Evolutionary conservation across 768 basidiomycete species (phyloP).

Genomic region (Mycena olivaceomarginata): DNA sequence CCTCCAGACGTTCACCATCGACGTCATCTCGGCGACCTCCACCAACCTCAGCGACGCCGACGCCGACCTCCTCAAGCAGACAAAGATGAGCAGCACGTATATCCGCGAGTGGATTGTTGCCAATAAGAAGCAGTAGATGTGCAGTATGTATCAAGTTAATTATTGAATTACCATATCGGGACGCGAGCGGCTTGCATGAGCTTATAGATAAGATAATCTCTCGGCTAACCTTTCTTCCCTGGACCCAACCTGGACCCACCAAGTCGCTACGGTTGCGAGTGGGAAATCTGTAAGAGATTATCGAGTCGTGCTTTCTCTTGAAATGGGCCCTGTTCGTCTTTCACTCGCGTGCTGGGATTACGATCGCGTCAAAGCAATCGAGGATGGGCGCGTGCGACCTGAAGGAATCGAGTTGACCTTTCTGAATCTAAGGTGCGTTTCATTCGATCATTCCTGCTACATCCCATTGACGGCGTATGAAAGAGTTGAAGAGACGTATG

Average conservation of each 20-base stretch:
- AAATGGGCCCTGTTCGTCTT: conserved; percentile 41
- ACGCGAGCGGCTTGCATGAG: neutral
- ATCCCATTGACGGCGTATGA: neutral
- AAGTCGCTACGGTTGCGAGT: neutral
- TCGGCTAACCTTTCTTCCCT: no score
- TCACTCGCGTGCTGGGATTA: conserved; percentile 47
- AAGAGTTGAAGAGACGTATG: conserved; percentile 43
- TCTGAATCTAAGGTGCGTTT: conserved; percentile 36
- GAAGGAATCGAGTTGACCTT: conserved; percentile 46
- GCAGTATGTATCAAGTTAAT: neutral
- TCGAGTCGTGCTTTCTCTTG: neutral
- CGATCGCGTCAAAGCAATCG: conserved; percentile 44
- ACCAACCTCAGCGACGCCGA: conserved; percentile 79
- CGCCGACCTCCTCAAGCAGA: conserved; percentile 79
- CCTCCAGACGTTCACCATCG: conserved; percentile 86
- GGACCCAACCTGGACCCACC: neutral
- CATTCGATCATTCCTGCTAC: neutral
- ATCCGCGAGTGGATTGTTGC: conserved; percentile 92
- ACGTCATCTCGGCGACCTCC: conserved; percentile 87
- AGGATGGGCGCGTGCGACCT: conserved; percentile 45
- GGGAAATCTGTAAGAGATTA: no score
- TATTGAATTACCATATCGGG: neutral
- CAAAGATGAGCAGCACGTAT: conserved; percentile 96
- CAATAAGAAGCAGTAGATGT: conserved; percentile 37
- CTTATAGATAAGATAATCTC: no score